Percentiles rank a stretch among this genome's conserved stretches.
Conservation (phyloP, 2,329 filamentous ascomycete genomes). For the Aspergillus neoniger region DNA sequence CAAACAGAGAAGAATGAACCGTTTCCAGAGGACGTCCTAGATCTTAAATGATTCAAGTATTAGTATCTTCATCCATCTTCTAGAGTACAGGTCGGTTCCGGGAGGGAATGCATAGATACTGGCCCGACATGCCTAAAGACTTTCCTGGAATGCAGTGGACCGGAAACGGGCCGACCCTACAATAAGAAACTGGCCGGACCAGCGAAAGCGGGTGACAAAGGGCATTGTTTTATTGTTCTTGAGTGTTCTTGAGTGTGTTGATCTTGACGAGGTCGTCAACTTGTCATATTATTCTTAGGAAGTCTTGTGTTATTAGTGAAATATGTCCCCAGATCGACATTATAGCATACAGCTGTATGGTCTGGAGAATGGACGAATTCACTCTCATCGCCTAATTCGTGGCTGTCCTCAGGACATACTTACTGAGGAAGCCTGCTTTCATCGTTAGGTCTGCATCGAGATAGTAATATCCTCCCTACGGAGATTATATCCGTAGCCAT, state of each 20-base stretch:
- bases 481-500: too few relatives aligned
- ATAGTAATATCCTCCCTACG: too few relatives aligned
- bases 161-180: conserved; percentile 1
- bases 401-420: too few relatives aligned
- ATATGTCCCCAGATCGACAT: too few relatives aligned
- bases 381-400: too few relatives aligned
- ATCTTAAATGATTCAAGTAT: background rate
- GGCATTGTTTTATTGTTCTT: background rate
- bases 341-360: too few relatives aligned
- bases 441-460: too few relatives aligned
- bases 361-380: too few relatives aligned
- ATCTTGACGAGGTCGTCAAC: background rate
- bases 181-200: background rate
- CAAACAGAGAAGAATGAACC: background rate
- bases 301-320: too few relatives aligned
- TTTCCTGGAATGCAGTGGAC: background rate
- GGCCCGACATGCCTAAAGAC: background rate
- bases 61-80: too few relatives aligned
- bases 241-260: background rate
- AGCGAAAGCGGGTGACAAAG: background rate
- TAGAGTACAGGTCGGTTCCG: background rate
- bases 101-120: background rate
- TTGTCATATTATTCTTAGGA: background rate
- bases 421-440: too few relatives aligned
- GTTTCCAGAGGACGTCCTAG: background rate